Conservation (phyloP, 2,329 filamentous ascomycete genomes). For the Fusarium sp. region DNA sequence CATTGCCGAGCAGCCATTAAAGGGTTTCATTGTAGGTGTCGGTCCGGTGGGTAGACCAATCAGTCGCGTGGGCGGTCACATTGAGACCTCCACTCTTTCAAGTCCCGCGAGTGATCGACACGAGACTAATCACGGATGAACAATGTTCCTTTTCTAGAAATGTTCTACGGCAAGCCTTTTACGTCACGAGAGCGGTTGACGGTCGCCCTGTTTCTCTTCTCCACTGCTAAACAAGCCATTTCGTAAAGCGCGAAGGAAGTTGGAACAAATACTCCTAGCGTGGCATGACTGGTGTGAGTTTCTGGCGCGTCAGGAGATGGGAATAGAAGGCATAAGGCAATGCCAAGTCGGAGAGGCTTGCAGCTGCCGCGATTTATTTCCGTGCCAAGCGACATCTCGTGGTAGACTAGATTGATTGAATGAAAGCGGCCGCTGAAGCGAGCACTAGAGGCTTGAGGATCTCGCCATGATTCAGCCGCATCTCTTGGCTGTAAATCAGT, state of each 20-base stretch:
- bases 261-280: background rate
- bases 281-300: background rate
- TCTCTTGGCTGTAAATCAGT: conserved; percentile 24
- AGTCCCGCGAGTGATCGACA: conserved; percentile 25
- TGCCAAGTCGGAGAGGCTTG: background rate
- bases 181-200: conserved; percentile 27
- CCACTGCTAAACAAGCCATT: background rate
- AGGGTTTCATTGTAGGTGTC: conserved; percentile 1
- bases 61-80: background rate
- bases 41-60: conserved; percentile 29
- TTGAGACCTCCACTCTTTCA: background rate
- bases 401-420: background rate
- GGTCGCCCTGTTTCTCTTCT: conserved; percentile 12
- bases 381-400: conserved; percentile 13
- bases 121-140: conserved; percentile 10
- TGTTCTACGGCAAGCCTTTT: conserved; percentile 24
- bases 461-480: conserved; percentile 30
- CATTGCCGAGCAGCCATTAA: background rate
- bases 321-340: background rate
- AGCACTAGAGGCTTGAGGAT: conserved; percentile 1
- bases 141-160: conserved; percentile 36
- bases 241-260: background rate
- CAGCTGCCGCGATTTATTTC: conserved; percentile 3
- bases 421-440: background rate
- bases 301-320: background rate